These are phyloP conservation scores for Clarireedia paspali DNA, from an alignment of 2,329 filamentous ascomycete genomes.

Conservation along the genomic window DNA sequence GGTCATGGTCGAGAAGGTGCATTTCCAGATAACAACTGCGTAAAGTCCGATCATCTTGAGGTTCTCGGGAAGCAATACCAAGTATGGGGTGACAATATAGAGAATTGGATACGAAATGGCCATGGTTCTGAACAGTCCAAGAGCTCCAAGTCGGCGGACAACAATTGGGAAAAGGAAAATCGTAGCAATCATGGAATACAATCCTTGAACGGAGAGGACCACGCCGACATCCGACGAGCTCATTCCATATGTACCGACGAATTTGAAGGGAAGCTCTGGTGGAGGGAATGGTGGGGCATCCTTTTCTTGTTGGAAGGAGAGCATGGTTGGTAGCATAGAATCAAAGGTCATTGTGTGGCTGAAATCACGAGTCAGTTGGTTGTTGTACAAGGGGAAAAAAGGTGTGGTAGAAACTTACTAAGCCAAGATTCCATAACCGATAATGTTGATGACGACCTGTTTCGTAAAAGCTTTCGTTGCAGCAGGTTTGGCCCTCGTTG, in stretches of 20 bases:
- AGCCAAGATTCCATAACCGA: constrained; percentile 85
- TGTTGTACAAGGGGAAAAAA: constrained; percentile 5
- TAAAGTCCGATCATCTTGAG: constrained; percentile 71
- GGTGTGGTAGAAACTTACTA: constrained; percentile 59
- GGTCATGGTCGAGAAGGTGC: constrained; percentile 82
- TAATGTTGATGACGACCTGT: constrained; percentile 79
- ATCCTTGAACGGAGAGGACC: constrained; percentile 80
- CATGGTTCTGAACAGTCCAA: constrained; percentile 75
- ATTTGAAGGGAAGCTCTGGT: constrained; percentile 73
- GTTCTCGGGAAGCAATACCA: constrained; percentile 69
- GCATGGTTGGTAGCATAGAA: constrained; percentile 84
- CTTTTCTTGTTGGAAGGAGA: constrained; percentile 34
- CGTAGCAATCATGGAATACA: constrained; percentile 74
- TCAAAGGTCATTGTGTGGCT: constrained; percentile 98
- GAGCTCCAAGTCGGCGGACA: constrained; percentile 65
- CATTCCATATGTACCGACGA: constrained; percentile 78
- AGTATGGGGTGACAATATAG: constrained; percentile 82
- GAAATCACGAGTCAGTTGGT: constrained; percentile 21
- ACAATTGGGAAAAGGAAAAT: constrained; percentile 76
- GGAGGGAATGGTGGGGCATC: constrained; percentile 34
- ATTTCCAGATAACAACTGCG: constrained; percentile 77
- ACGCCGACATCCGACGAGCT: constrained; percentile 78
- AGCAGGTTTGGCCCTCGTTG: constrained; percentile 31
- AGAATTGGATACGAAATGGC: constrained; percentile 78
- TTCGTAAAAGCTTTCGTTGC: constrained; percentile 65